Base-by-base conservation (phyloP, 1,139 yeast species). In the Lodderomyces pseudojiufengensis region DNA sequence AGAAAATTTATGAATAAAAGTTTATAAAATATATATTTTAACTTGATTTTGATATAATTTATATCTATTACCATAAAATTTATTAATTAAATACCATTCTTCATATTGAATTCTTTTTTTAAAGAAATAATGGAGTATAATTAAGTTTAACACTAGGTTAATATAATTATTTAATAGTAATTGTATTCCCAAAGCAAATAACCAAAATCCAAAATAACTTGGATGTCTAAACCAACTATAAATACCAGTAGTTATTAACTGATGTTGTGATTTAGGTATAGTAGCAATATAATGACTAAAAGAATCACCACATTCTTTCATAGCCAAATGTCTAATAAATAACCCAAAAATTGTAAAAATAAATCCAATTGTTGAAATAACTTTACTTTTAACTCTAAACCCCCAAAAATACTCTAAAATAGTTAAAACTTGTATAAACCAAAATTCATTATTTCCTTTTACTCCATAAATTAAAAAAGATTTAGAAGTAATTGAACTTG, bases 1-100 rank as follows among this genome's bases (percentile, higher is more conserved):
- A 82, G 95, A 65, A 79, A 87, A 57, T 92, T 92, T 58, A 92
- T 92, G 98, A 92, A 92, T 65, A 85, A 87, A 64, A 70, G 78
- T 49, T 64, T 76, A 49, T 76, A 58, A 42, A 22, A 67, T 55
- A 51, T 62, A 55, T n/a, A 54, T 45, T 11, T 58, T 50, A 6
- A 60, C 65, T 26, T 37, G 38, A 8, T 35, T 24, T 40, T 43
- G 47, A 43, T 68, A 68, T 14, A 40, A 42, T 24, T 40, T 32
- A 43, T 68, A 68, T 32, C 48, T 49, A 3, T 49, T 48, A 1
- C 67, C 67, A 40, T 55, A 64, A 33, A 57, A 45, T 18, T 55
- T 48, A 27, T 56, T 38, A 3, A 51, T 45, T 32, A 69, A 48
- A 33, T 51, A 53, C 50, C 54, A 50, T 49, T 69, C 75, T 51